Evolutionary conservation across 2,329 filamentous ascomycete genomes (phyloP).

Genomic region (Aureobasidium sp.): DNA sequence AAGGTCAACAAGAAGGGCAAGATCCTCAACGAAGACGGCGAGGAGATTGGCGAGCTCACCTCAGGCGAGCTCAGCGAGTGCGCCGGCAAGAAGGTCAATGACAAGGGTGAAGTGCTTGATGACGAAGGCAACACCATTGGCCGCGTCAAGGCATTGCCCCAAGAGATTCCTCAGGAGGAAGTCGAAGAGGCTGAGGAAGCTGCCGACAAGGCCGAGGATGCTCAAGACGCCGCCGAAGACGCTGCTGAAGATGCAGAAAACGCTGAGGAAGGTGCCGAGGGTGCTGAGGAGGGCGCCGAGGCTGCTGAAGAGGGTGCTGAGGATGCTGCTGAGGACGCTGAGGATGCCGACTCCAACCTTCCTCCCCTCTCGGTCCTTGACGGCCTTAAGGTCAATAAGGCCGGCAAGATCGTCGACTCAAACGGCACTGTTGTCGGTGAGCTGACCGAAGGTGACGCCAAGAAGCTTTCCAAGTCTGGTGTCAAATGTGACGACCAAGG

Average conservation of each 20-base stretch:
- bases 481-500: slow-evolving; percentile 40
- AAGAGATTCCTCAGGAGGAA: slow-evolving; percentile 31
- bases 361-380: slow-evolving; percentile 45
- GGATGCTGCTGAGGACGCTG: slow-evolving; percentile 29
- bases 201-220: slow-evolving; percentile 25
- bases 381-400: slow-evolving; percentile 44
- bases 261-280: slow-evolving; percentile 25
- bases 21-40: slow-evolving; percentile 47
- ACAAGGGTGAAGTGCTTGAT: slow-evolving; percentile 58
- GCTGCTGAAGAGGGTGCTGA: slow-evolving; percentile 28
- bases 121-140: slow-evolving; percentile 58
- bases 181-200: slow-evolving; percentile 30
- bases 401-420: slow-evolving; percentile 43
- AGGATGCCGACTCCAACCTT: slow-evolving; percentile 31
- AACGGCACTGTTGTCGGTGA: slow-evolving; percentile 44
- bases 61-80: slow-evolving; percentile 56
- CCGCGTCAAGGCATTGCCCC: slow-evolving; percentile 48
- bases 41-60: slow-evolving; percentile 46
- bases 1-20: slow-evolving; percentile 55
- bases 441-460: slow-evolving; percentile 44
- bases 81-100: slow-evolving; percentile 59
- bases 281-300: slow-evolving; percentile 26
- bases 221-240: slow-evolving; percentile 36
- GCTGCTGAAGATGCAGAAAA: slow-evolving; percentile 22
- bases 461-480: slow-evolving; percentile 47